Percentiles rank a stretch among this genome's conserved stretches.
Conservation (phyloP, 208 protist species). For the Trypanosoma theileri region DNA sequence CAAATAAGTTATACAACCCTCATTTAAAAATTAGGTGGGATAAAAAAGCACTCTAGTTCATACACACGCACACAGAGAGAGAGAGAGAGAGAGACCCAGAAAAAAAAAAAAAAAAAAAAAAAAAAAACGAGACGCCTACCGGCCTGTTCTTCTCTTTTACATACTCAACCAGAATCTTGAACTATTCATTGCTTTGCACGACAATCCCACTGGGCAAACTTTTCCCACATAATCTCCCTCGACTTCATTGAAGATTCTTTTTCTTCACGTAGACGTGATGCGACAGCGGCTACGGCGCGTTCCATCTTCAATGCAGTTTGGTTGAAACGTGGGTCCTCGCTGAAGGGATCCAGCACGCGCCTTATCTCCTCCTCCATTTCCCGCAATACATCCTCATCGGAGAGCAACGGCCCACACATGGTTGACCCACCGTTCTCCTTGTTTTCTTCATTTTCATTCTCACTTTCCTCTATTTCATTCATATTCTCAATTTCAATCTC, state of each 20-base stretch:
- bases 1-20: too few relatives aligned
- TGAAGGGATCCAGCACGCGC: constrained; percentile 40
- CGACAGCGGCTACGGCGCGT: constrained; percentile 37
- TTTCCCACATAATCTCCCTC: constrained; percentile 45
- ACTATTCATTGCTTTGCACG: constrained; percentile 23
- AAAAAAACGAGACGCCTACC: too few relatives aligned
- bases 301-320: constrained; percentile 30
- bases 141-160: too few relatives aligned
- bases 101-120: too few relatives aligned
- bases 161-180: too few relatives aligned
- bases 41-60: too few relatives aligned
- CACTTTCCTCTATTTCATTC: constrained; percentile 16
- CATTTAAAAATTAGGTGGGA: too few relatives aligned
- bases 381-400: constrained; percentile 67
- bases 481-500: constrained; percentile 32
- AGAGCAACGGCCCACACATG: constrained; percentile 35
- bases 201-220: constrained; percentile 67
- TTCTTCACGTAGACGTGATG: constrained; percentile 34
- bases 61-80: too few relatives aligned
- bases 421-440: constrained; percentile 8
- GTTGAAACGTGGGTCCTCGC: constrained; percentile 3
- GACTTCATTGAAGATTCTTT: constrained; percentile 3
- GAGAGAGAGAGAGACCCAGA: too few relatives aligned
- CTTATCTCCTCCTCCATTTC: constrained; percentile 84
- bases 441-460: constrained; percentile 6